phyloP scores from a whole-genome alignment of 2,329 filamentous ascomycete species.

The Penicillium sp. region DNA sequence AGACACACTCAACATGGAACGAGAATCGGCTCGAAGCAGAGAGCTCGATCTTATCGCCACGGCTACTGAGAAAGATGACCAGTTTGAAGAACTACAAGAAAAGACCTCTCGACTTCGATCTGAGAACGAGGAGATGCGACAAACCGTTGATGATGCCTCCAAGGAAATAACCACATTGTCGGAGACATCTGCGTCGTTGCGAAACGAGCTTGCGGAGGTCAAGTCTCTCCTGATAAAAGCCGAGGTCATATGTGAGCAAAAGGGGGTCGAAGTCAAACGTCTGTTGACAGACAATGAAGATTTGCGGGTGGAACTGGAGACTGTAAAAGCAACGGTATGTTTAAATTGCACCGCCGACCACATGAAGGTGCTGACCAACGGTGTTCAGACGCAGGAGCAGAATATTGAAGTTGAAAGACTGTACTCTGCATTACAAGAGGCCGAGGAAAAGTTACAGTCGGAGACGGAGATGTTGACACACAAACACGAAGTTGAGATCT shows the following conservation, averaged over 20 bases:
- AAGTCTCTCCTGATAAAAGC: conserved; percentile 23
- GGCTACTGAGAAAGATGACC: conserved; percentile 46
- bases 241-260: conserved; percentile 20
- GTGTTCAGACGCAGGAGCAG: conserved; percentile 25
- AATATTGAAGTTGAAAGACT: conserved; percentile 23
- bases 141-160: conserved; percentile 21
- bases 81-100: conserved; percentile 43
- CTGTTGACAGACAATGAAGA: conserved; percentile 22
- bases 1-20: conserved; percentile 25
- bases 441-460: conserved; percentile 18
- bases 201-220: conserved; percentile 25
- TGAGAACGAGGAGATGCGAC: conserved; percentile 22
- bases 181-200: conserved; percentile 23
- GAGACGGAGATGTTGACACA: conserved; percentile 22
- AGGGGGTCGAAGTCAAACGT: conserved; percentile 26
- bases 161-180: conserved; percentile 25
- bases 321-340: conserved; percentile 25
- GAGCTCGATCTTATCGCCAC: conserved; percentile 46
- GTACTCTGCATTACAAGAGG: conserved; percentile 18
- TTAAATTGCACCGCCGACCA: background rate
- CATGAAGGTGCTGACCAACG: conserved; percentile 4
- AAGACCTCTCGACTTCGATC: conserved; percentile 26
- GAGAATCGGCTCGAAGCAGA: conserved; percentile 32
- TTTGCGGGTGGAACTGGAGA: conserved; percentile 14
- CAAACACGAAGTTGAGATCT: conserved; percentile 22